These are phyloP conservation scores for Brassica napus DNA, from an alignment of 345 rosid genomes.

Conservation along the genomic window DNA sequence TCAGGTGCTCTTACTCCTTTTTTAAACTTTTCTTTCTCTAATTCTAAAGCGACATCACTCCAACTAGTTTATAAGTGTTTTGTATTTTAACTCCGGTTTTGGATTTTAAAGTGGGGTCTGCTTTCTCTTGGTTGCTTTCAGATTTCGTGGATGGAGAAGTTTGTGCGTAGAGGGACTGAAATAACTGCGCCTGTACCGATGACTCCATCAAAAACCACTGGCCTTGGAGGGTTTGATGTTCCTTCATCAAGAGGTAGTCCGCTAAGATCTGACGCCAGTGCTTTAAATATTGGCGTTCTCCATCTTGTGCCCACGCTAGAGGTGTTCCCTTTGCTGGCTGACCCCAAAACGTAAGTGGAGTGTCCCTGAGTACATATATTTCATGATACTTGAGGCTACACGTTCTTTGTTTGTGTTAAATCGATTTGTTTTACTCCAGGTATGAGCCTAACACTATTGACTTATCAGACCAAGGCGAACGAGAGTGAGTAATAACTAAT, in stretches of 20 bases:
- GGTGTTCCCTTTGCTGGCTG: slow-evolving; percentile 83
- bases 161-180: slow-evolving; percentile 90
- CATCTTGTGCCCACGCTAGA: slow-evolving; percentile 96
- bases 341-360: slow-evolving; percentile 71
- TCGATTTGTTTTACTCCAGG: slow-evolving; percentile 46
- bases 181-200: slow-evolving; percentile 97
- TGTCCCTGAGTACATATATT: slow-evolving; percentile 38
- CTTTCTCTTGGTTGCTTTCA: slow-evolving; percentile 31
- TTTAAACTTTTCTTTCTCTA: background rate
- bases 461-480: slow-evolving; percentile 75
- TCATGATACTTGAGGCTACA: background rate
- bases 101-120: background rate
- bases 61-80: slow-evolving; percentile 1
- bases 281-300: slow-evolving; percentile 91
- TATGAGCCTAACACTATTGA: slow-evolving; percentile 97
- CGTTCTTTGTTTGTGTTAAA: background rate
- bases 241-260: slow-evolving; percentile 90
- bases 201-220: slow-evolving; percentile 94
- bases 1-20: slow-evolving; percentile 25
- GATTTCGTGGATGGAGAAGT: slow-evolving; percentile 99
- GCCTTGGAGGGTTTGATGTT: slow-evolving; percentile 99
- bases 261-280: slow-evolving; percentile 95
- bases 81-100: slow-evolving; percentile 14
- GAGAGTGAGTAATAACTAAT: slow-evolving; percentile 67
- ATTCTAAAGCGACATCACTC: background rate